Conservation (phyloP, 768 basidiomycete species). For the Strobilomyces confusus region DNA sequence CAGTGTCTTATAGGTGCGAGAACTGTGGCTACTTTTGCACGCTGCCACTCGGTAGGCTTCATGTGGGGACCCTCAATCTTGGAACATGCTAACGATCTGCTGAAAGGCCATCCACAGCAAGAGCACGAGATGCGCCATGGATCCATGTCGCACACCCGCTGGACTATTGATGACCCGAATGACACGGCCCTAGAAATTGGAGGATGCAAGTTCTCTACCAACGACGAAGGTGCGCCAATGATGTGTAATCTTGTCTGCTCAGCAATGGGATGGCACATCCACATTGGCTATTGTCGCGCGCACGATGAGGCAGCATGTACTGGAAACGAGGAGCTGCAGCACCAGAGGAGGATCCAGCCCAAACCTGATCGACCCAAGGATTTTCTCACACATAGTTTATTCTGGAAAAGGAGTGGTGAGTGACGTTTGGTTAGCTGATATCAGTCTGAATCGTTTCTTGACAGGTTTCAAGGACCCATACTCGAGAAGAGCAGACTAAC, state of each 20-base stretch:
- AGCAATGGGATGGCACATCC: constrained; percentile 52
- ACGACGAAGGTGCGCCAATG: no score
- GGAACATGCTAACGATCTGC: background rate
- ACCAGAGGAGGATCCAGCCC: constrained; percentile 45
- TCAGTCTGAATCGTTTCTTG: background rate
- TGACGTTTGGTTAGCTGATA: background rate
- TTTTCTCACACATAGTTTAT: no score
- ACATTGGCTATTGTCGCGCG: no score
- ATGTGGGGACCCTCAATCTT: accelerated
- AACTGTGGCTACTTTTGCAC: constrained; percentile 57
- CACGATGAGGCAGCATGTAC: no score
- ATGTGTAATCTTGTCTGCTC: no score
- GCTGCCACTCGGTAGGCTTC: constrained; percentile 43
- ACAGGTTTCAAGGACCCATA: constrained; percentile 64
- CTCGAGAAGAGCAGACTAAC: constrained; percentile 49
- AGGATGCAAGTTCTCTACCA: no score
- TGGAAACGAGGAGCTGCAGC: no score
- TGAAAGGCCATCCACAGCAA: constrained; percentile 51
- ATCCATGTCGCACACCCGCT: no score
- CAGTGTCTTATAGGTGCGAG: constrained; percentile 37
- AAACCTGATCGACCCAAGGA: no score
- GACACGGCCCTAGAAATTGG: constrained; percentile 48
- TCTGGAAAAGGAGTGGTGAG: no score
- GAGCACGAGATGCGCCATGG: no score
- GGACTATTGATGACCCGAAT: no score